Base-by-base conservation (phyloP, 2,329 filamentous ascomycete genomes). In the Diaporthe longicolla region DNA sequence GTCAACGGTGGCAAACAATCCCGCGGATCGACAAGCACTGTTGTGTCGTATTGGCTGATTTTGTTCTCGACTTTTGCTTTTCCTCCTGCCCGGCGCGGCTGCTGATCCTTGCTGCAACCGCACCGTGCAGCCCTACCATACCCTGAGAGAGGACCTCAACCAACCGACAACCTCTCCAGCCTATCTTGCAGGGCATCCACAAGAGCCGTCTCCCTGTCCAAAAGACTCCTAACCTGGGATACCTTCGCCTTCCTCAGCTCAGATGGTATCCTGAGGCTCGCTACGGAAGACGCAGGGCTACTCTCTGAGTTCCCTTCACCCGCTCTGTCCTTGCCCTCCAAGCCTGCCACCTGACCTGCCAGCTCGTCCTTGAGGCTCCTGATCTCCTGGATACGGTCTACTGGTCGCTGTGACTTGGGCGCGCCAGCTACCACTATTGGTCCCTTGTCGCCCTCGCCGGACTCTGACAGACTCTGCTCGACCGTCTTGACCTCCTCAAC, bases 141-240 rank as follows among this genome's bases (percentile, higher is more conserved):
- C 32, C 50, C 54, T 26, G 45, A 17, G 26, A 21, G 58, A 54
- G 21, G 32, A 15, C 5, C 73, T 75, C 76, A 79, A 32, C 78
- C 79, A 74, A 85, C 76, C 55, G 82, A 84, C 71, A 94, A 82
- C 75, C 86, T 88, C 80, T 92, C 89, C 76, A 94, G 82, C 73
- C 92, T 86, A 73, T 86, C 86, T 77, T 88, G 91, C 29, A 93
- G 88, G 29, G 90, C 92, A 77, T 94, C 92, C 9, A 94, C 90
- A 78, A 94, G 82, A 7, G 91, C 91, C 61, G 89, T 89, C 82
- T 94, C 92, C 37, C 92, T 85, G 73, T 92, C 90, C 76, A 94
- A 82, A 74, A 93, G 81, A 37, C 83, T 83, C 82, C 90, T 90
- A 29, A 94, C 90, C 80, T 93, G 89, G 73, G 86, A 86, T 77